Conservation (phyloP, 345 rosid genomes). For the Pugionium cornutum region DNA sequence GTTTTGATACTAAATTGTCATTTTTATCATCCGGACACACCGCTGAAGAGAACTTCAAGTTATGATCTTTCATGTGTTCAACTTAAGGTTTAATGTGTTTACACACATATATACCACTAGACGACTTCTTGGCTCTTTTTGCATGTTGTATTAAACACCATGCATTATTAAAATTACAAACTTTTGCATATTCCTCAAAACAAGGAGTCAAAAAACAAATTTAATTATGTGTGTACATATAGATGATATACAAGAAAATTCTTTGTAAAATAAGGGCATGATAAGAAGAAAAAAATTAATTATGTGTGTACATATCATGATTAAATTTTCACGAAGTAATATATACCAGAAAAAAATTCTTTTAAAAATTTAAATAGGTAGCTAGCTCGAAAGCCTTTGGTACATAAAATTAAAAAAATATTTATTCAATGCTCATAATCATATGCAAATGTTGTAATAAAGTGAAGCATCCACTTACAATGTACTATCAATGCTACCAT, state of each 20-base stretch:
- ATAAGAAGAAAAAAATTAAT: neutral
- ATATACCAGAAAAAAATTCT: neutral
- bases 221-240: neutral
- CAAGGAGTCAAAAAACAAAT: conserved; percentile 14
- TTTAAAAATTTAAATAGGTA: conserved; percentile 12
- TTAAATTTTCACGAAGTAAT: neutral
- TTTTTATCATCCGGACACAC: too few relatives aligned
- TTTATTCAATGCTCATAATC: conserved; percentile 24
- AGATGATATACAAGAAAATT: neutral
- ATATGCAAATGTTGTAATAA: conserved; percentile 31
- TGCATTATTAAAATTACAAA: conserved; percentile 24
- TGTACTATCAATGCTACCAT: conserved; percentile 9
- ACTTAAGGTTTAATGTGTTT: too few relatives aligned
- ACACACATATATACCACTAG: too few relatives aligned
- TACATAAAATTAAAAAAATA: conserved; percentile 19
- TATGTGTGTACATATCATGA: neutral
- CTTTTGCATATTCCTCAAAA: conserved; percentile 32
- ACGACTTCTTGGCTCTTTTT: neutral
- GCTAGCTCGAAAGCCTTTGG: neutral
- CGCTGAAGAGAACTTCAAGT: too few relatives aligned
- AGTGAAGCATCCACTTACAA: conserved; percentile 28
- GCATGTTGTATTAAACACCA: conserved; percentile 27
- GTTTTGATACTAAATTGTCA: too few relatives aligned
- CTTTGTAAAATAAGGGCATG: neutral
- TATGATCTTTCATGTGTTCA: too few relatives aligned